phyloP scores from a whole-genome alignment of 139 green algal species.

The Parachlorella kessleri region DNA sequence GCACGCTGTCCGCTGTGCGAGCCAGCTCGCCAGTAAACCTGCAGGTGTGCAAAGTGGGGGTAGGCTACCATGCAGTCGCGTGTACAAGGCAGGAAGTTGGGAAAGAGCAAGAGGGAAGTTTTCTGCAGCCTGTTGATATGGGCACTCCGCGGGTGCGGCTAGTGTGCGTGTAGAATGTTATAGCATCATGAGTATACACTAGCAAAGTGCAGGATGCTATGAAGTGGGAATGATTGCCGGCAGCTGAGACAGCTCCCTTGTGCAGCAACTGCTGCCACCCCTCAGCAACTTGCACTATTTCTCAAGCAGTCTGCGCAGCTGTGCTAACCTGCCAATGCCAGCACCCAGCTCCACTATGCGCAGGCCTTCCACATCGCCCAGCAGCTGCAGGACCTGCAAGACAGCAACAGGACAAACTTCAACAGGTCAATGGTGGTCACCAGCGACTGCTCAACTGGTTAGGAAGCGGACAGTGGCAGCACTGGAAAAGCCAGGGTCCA shows the following conservation, averaged over 20 bases:
- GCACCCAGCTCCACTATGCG: constrained; percentile 85
- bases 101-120: no score
- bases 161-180: no score
- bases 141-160: no score
- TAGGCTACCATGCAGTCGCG: no score
- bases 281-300: neutral
- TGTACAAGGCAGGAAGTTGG: neutral
- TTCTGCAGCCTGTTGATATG: no score
- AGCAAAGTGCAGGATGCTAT: neutral
- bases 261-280: neutral
- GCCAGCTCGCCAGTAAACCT: constrained; percentile 84
- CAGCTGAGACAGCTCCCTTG: neutral
- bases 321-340: constrained; percentile 72
- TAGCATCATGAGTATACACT: no score
- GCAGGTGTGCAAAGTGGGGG: no score
- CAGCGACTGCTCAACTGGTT: no score
- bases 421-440: no score
- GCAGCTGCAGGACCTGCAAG: constrained; percentile 73
- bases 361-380: constrained; percentile 70
- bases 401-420: no score
- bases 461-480: no score
- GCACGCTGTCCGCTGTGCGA: constrained; percentile 55
- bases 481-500: no score
- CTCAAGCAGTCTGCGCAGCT: neutral
- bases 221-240: neutral